Conservation (phyloP, 768 basidiomycete species). For the Tricholoma furcatifolium region DNA sequence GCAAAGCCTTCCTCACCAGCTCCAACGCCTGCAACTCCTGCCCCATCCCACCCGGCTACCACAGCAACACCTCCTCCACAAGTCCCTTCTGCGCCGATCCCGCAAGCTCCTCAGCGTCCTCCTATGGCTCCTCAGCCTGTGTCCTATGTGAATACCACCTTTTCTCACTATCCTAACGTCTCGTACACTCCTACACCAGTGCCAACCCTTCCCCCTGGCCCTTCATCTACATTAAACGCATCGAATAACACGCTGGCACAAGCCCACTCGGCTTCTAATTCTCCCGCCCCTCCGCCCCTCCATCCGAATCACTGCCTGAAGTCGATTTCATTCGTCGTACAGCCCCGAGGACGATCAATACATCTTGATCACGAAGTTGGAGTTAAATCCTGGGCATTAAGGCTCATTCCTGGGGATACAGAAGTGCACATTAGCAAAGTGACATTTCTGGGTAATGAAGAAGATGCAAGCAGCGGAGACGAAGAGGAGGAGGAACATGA, state of each 20-base stretch:
- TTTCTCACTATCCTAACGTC: slow-evolving; percentile 56
- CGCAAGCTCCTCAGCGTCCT: slow-evolving; percentile 20
- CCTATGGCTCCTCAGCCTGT: slow-evolving; percentile 31
- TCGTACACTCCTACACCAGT: slow-evolving; percentile 39
- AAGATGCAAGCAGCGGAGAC: slow-evolving; percentile 56
- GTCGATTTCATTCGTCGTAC: slow-evolving; percentile 50
- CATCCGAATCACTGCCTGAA: slow-evolving; percentile 47
- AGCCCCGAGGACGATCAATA: slow-evolving; percentile 59
- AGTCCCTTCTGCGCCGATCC: slow-evolving; percentile 19
- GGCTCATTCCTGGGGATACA: slow-evolving; percentile 57
- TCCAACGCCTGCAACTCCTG: slow-evolving; percentile 16
- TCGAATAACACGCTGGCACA: slow-evolving; percentile 22
- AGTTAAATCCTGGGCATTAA: slow-evolving; percentile 72
- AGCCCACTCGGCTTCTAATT: slow-evolving; percentile 33
- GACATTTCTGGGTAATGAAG: slow-evolving; percentile 53
- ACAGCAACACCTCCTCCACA: slow-evolving; percentile 22
- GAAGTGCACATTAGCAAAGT: slow-evolving; percentile 54
- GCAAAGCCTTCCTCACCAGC: slow-evolving; percentile 12
- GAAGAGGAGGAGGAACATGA: slow-evolving; percentile 50
- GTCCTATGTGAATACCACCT: slow-evolving; percentile 32
- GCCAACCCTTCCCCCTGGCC: slow-evolving; percentile 19
- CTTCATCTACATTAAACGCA: slow-evolving; percentile 22
- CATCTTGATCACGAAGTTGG: slow-evolving; percentile 66
- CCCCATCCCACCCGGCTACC: slow-evolving; percentile 21
- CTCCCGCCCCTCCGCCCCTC: slow-evolving; percentile 36